These are phyloP conservation scores for Leishmania martiniquensis DNA, from an alignment of 208 protist genomes.

Conservation along the genomic window DNA sequence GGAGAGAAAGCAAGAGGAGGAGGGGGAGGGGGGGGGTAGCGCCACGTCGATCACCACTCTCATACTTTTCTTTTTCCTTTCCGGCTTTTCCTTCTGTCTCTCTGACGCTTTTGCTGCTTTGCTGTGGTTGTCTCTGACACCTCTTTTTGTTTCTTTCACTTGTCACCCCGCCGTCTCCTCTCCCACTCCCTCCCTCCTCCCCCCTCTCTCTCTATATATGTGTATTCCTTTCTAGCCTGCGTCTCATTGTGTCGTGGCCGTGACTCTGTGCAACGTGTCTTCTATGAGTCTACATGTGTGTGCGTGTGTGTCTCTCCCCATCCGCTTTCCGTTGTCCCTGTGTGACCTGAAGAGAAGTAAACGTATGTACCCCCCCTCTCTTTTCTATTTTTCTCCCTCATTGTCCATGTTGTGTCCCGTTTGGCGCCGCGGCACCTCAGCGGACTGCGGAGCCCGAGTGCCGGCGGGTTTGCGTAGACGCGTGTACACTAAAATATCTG, in stretches of 20 bases:
- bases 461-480: background rate
- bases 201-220: too few species aligned
- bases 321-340: slow-evolving; percentile 2
- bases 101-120: too few species aligned
- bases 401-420: background rate
- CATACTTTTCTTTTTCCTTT: background rate
- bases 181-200: background rate
- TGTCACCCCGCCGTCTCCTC: background rate
- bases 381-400: slow-evolving; percentile 17
- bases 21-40: too few species aligned
- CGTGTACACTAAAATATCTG: background rate
- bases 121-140: too few species aligned
- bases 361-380: too few species aligned
- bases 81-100: slow-evolving; percentile 2
- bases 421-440: background rate
- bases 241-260: background rate
- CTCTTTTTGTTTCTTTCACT: background rate
- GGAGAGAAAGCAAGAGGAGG: too few species aligned
- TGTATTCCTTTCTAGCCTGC: background rate
- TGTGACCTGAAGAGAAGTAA: too few species aligned
- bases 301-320: background rate
- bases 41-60: background rate
- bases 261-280: background rate
- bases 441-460: background rate
- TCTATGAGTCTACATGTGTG: background rate